Conservation (phyloP, 2,329 filamentous ascomycete genomes). For the Ceratocystis lukuohia region DNA sequence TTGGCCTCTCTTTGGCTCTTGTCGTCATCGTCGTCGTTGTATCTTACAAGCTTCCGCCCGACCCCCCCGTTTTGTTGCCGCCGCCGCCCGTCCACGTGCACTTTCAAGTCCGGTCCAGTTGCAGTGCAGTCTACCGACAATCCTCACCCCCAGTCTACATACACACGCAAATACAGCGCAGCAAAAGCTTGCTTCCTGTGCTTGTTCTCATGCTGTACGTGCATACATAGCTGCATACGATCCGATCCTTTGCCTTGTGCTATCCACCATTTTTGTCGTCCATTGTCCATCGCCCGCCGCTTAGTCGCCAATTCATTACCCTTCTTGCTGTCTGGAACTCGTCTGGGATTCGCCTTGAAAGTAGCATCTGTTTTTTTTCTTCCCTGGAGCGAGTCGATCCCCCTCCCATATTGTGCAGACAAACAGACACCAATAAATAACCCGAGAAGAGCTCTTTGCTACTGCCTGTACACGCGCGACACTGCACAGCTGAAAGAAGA, state of each 20-base stretch:
- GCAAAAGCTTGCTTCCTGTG: neutral
- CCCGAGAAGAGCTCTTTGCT: neutral
- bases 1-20: neutral
- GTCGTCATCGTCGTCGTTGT: neutral
- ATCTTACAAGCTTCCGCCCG: neutral
- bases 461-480: neutral
- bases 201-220: neutral
- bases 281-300: too few relatives aligned
- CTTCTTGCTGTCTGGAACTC: neutral
- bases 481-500: neutral
- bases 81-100: neutral
- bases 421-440: neutral
- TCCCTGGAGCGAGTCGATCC: neutral
- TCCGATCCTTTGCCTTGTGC: neutral
- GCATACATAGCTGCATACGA: constrained; percentile 8
- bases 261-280: too few relatives aligned
- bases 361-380: neutral
- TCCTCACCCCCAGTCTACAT: neutral
- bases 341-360: neutral
- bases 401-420: neutral
- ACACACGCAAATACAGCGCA: neutral
- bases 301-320: neutral
- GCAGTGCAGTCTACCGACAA: constrained; percentile 7
- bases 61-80: neutral
- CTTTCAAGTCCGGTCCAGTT: constrained; percentile 4